Conservation (phyloP, 169 alveolate genomes). For the Ichthyophthirius multifiliis region DNA sequence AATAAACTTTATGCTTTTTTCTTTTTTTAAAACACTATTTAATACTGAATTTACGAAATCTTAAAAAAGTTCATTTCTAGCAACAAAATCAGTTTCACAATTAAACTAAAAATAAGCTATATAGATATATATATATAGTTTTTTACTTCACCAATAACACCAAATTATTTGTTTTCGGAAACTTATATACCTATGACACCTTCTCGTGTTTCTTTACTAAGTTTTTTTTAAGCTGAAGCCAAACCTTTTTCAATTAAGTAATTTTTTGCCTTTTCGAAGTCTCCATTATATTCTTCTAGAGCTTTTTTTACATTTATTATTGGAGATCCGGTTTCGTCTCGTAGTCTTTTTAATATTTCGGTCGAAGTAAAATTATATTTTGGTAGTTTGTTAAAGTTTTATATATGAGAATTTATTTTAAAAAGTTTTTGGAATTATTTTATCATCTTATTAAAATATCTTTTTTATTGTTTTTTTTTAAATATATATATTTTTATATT, state of each 20-base stretch:
- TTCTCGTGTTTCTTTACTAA: slow-evolving; percentile 40
- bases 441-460: too few relatives aligned
- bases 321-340: slow-evolving; percentile 55
- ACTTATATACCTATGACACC: slow-evolving; percentile 46
- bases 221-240: slow-evolving; percentile 40
- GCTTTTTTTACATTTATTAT: slow-evolving; percentile 46
- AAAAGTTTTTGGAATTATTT: too few relatives aligned
- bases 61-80: slow-evolving; percentile 43
- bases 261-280: slow-evolving; percentile 50
- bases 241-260: slow-evolving; percentile 46
- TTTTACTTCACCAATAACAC: slow-evolving; percentile 1
- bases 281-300: slow-evolving; percentile 38
- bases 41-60: slow-evolving; percentile 17
- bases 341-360: slow-evolving; percentile 34
- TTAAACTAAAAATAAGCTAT: background rate
- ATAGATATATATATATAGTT: background rate
- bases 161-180: background rate
- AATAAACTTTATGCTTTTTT: background rate
- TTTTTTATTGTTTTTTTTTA: too few relatives aligned
- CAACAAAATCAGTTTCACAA: slow-evolving; percentile 67
- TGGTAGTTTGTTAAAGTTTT: too few relatives aligned
- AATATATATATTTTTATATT: too few relatives aligned
- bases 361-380: slow-evolving; percentile 10
- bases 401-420: too few relatives aligned
- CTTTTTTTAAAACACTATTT: background rate